Percentiles rank a stretch among this genome's conserved stretches.
phyloP scores from a whole-genome alignment of 1,284 basidiomycete species.

The Heterobasidion annosum region DNA sequence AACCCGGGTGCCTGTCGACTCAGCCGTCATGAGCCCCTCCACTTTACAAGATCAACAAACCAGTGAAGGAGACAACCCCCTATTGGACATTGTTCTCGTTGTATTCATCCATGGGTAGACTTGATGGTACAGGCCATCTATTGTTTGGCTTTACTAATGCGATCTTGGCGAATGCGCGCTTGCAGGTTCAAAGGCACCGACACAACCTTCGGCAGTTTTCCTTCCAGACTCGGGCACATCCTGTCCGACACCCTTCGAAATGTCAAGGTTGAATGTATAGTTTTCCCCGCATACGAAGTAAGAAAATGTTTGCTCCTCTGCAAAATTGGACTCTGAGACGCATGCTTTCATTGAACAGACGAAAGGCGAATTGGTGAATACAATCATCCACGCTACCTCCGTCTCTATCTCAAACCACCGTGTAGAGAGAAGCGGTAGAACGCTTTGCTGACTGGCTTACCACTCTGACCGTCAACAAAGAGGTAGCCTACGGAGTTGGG shows the following conservation, averaged over 20 bases:
- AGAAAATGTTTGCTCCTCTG: constrained; percentile 11
- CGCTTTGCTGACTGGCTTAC: constrained; percentile 88
- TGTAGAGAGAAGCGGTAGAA: constrained; percentile 70
- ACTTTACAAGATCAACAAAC: too few relatives aligned
- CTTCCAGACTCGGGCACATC: constrained; percentile 69
- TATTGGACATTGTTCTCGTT: constrained; percentile 7
- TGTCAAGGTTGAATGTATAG: constrained; percentile 57
- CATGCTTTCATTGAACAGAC: constrained; percentile 35
- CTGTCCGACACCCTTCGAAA: constrained; percentile 49
- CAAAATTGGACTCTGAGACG: not conserved
- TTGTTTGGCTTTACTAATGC: not conserved
- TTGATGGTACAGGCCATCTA: not conserved
- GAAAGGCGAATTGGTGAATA: constrained; percentile 75
- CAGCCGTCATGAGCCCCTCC: too few relatives aligned
- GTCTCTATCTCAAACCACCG: constrained; percentile 10
- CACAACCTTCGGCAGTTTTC: constrained; percentile 70
- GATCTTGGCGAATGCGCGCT: not conserved
- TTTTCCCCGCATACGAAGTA: constrained; percentile 90
- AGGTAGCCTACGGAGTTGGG: constrained; percentile 65
- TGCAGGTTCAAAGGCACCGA: constrained; percentile 68
- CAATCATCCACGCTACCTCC: not conserved
- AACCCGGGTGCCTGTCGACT: too few relatives aligned
- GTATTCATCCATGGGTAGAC: constrained; percentile 10
- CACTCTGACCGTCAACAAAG: constrained; percentile 68
- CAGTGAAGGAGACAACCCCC: not conserved